phyloP scores from a whole-genome alignment of 441 rosid genomes.

The Kokia cookei region DNA sequence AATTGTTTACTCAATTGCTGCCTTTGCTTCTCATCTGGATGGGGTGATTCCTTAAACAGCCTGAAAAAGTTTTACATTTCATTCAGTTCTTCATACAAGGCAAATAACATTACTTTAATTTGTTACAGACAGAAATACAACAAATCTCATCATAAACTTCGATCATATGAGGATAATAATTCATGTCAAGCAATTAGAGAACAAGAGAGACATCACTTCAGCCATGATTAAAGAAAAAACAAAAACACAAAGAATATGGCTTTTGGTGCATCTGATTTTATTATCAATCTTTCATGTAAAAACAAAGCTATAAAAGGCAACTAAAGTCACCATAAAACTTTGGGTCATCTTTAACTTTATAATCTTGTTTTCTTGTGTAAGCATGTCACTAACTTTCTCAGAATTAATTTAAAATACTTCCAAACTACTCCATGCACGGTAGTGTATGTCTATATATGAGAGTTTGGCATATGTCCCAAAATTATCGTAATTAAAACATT shows the following conservation, averaged over 20 bases:
- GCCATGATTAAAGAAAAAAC: neutral
- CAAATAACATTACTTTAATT: neutral
- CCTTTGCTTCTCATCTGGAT: constrained; percentile 98
- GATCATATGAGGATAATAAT: neutral
- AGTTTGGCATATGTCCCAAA: neutral
- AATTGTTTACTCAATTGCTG: constrained; percentile 88
- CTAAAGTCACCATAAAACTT: constrained; percentile 14
- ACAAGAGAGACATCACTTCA: neutral
- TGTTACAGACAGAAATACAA: neutral
- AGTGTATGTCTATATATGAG: neutral
- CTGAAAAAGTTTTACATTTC: constrained; percentile 27
- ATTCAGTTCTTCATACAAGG: neutral
- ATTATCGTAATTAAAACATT: neutral
- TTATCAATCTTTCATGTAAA: neutral
- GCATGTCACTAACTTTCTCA: constrained; percentile 11
- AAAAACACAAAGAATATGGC: neutral
- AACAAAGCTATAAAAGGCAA: neutral
- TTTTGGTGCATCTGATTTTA: neutral
- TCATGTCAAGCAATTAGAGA: neutral
- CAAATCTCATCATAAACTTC: neutral
- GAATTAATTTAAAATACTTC: neutral
- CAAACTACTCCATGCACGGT: neutral
- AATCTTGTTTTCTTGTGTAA: constrained; percentile 14
- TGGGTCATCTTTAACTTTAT: constrained; percentile 18
- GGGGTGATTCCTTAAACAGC: constrained; percentile 92